Base-by-base conservation (phyloP, 2,329 filamentous ascomycete genomes). In the Penicillium glabrum region DNA sequence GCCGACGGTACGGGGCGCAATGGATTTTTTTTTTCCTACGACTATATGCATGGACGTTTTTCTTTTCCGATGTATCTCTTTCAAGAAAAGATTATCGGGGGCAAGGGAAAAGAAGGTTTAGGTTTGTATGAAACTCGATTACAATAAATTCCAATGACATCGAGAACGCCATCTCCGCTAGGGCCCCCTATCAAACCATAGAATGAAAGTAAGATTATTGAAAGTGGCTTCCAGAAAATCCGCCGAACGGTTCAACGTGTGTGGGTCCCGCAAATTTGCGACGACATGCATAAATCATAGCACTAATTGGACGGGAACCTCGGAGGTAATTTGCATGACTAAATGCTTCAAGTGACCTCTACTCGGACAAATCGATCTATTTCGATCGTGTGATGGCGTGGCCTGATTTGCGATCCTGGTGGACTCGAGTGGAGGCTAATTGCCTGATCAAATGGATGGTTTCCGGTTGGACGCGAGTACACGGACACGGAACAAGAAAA, bases 341-440 rank as follows among this genome's bases (percentile, higher is more conserved):
- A 43, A 47, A 14, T 13, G 13, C 21, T 5, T 19, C 5, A 26
- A 45, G 4, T n/a, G 21, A 21, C n/a, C 35, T 19, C 16, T 39
- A 6, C 31, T 7, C 14, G 5, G 27, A 35, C n/a, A 19, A n/a
- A 53, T 43, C 23, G 35, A 54, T 56, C 53, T 10, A 37, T 26
- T 46, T 13, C n/a, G 14, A 24, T 56, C 58, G 60, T 43, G 51
- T 64, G 61, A 62, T 61, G 48, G 46, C 41, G 50, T 64, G 61
- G 60, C 57, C 35, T 63, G 61, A 64, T 57, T 21, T 19, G 29
- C n/a, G 39, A 27, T 39, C 19, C 24, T 46, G 54, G 46, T 35
- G 19, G 21, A 45, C 19, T 59, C 33, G 46, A 37, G 33, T 31
- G 27, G 19, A 48, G 21, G 21, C 13, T 26, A 6, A 60, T 64